A percentile compares a stretch with the other conserved stretches of the same genome.
These are phyloP conservation scores for Microbotryum violaceum DNA, from an alignment of 1,284 basidiomycete genomes.

Conservation along the genomic window DNA sequence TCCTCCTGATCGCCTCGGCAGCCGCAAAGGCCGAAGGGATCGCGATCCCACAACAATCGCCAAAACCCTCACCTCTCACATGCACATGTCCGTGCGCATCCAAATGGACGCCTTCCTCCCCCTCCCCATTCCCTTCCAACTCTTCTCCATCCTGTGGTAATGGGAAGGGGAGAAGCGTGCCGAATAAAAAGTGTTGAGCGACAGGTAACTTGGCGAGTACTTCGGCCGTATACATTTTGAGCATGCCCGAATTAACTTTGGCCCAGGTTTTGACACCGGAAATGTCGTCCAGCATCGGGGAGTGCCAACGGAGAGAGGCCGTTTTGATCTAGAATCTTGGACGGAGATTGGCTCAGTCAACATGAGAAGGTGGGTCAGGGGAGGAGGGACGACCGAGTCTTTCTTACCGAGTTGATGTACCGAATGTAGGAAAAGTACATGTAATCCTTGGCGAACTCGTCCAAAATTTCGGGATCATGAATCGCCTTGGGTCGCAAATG, in stretches of 20 bases:
- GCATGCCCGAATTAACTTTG: slow-evolving; percentile 95
- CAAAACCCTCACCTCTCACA: slow-evolving; percentile 59
- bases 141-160: slow-evolving; percentile 36
- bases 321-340: slow-evolving; percentile 67
- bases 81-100: slow-evolving; percentile 60
- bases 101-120: slow-evolving; percentile 44
- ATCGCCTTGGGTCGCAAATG: slow-evolving; percentile 87
- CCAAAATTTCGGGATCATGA: slow-evolving; percentile 84
- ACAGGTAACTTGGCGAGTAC: slow-evolving; percentile 93
- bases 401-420: slow-evolving; percentile 85
- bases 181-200: slow-evolving; percentile 93
- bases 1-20: slow-evolving; percentile 34
- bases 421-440: slow-evolving; percentile 96
- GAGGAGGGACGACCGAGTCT: neutral
- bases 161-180: slow-evolving; percentile 68
- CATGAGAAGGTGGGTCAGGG: neutral
- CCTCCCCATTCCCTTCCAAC: slow-evolving; percentile 35
- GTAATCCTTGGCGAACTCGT: slow-evolving; percentile 84
- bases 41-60: slow-evolving; percentile 58
- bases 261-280: slow-evolving; percentile 94
- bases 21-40: slow-evolving; percentile 45
- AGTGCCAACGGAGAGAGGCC: slow-evolving; percentile 93
- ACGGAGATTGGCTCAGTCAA: neutral
- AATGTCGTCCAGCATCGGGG: slow-evolving; percentile 97
- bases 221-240: slow-evolving; percentile 96